phyloP scores from a whole-genome alignment of 2,329 filamentous ascomycete species.

The Diaporthe helianthi region DNA sequence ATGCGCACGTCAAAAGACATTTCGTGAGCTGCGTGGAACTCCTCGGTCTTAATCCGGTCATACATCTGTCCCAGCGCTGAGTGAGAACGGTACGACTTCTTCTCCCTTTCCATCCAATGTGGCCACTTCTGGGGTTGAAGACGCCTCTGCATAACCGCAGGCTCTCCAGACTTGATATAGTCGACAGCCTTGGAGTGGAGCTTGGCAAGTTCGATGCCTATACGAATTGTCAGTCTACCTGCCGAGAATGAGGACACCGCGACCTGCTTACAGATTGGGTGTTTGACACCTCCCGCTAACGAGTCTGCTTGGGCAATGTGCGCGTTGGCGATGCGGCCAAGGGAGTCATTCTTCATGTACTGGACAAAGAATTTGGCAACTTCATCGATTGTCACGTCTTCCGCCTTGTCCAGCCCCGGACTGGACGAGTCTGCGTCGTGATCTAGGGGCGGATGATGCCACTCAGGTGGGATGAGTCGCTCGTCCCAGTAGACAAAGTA shows the following conservation, averaged over 20 bases:
- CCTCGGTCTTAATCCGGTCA: slow-evolving; percentile 68
- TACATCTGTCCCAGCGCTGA: slow-evolving; percentile 84
- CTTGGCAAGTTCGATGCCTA: slow-evolving; percentile 72
- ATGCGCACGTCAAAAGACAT: slow-evolving; percentile 79
- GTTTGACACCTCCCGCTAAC: slow-evolving; percentile 64
- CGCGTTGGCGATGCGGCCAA: slow-evolving; percentile 80
- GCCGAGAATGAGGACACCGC: too few relatives aligned
- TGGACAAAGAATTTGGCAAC: slow-evolving; percentile 86
- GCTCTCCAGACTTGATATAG: slow-evolving; percentile 87
- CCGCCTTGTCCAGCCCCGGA: slow-evolving; percentile 32
- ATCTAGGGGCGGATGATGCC: slow-evolving; percentile 81
- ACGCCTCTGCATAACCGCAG: slow-evolving; percentile 69
- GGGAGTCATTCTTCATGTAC: slow-evolving; percentile 89
- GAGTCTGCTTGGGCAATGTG: slow-evolving; percentile 82
- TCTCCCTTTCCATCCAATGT: slow-evolving; percentile 84
- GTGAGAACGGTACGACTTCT: slow-evolving; percentile 67
- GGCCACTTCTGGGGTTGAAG: slow-evolving; percentile 74
- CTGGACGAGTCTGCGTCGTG: slow-evolving; percentile 54
- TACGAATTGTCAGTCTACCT: slow-evolving; percentile 28
- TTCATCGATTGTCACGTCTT: slow-evolving; percentile 73
- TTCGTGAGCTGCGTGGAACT: slow-evolving; percentile 75
- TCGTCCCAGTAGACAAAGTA: slow-evolving; percentile 93
- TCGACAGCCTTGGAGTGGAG: slow-evolving; percentile 94
- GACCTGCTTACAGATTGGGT: slow-evolving; percentile 65
- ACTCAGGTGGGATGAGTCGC: slow-evolving; percentile 71